Evolutionary conservation across 306 rosid species (phyloP).

Genomic region (Ormosia emarginata): DNA sequence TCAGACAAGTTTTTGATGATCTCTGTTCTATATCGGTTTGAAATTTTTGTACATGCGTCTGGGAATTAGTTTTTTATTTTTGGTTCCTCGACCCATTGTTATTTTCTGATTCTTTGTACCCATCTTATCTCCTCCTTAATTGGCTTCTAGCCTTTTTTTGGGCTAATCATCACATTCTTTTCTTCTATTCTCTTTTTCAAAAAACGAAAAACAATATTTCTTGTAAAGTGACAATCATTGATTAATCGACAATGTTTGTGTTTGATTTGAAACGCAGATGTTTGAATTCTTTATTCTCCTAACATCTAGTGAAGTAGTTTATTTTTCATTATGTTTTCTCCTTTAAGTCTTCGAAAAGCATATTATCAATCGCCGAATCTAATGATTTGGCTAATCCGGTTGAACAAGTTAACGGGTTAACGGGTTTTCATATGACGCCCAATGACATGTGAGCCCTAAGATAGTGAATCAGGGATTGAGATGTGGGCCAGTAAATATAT

Average conservation of each 20-base stretch:
- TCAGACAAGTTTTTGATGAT: constrained; percentile 92
- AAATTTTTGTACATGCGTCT: constrained; percentile 77
- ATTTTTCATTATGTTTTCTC: not conserved
- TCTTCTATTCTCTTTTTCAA: constrained; percentile 33
- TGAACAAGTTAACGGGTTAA: not conserved
- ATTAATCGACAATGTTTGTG: constrained; percentile 65
- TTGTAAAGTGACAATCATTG: constrained; percentile 83
- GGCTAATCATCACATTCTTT: constrained; percentile 69
- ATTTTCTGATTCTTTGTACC: constrained; percentile 39
- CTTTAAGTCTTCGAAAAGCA: not conserved
- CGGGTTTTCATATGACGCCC: not conserved
- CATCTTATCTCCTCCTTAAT: constrained; percentile 46
- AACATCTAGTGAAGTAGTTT: not conserved
- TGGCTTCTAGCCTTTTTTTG: constrained; percentile 64
- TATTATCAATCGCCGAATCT: not conserved
- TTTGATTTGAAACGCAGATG: constrained; percentile 46
- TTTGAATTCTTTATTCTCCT: constrained; percentile 15
- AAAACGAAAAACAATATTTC: constrained; percentile 37
- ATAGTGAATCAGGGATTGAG: no score
- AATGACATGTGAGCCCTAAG: not conserved
- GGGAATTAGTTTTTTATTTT: constrained; percentile 65
- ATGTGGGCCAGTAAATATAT: not conserved
- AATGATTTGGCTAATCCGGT: not conserved
- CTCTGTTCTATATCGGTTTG: constrained; percentile 74
- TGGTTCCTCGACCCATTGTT: constrained; percentile 76